Conservation (phyloP, 1,139 yeast genomes). For the Insectozyma bohioensis region DNA sequence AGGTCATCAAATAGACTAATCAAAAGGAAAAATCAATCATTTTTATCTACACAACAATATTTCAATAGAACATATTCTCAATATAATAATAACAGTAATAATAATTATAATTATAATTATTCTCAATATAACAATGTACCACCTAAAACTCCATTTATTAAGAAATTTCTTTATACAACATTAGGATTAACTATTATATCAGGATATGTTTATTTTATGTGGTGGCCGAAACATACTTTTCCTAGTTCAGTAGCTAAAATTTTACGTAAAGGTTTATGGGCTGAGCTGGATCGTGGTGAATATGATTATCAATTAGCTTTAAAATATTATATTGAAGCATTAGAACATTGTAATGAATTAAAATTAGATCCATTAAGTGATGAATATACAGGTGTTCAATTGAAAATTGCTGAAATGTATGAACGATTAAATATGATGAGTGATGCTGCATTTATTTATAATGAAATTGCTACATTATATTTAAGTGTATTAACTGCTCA, state of each 20-base stretch:
- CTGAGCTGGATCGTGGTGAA: slow-evolving; percentile 73
- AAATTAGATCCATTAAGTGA: slow-evolving; percentile 49
- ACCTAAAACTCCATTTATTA: slow-evolving; percentile 18
- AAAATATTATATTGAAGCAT: slow-evolving; percentile 61
- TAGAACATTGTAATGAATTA: slow-evolving; percentile 41
- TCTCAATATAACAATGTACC: slow-evolving; percentile 10
- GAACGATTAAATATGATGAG: slow-evolving; percentile 59
- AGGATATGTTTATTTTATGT: slow-evolving; percentile 47
- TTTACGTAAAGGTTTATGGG: slow-evolving; percentile 77
- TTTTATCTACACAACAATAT: too few species aligned
- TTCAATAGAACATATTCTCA: too few species aligned
- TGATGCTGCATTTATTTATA: slow-evolving; percentile 65
- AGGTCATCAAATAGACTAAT: too few species aligned
- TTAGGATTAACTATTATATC: slow-evolving; percentile 32
- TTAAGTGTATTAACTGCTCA: slow-evolving; percentile 52
- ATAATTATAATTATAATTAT: slow-evolving; percentile 10
- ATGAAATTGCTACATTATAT: slow-evolving; percentile 66
- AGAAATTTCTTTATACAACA: slow-evolving; percentile 21
- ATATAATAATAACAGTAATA: not conserved
- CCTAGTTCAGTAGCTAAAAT: slow-evolving; percentile 62
- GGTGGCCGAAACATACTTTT: slow-evolving; percentile 62
- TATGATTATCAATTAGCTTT: slow-evolving; percentile 66
- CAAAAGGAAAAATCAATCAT: too few species aligned
- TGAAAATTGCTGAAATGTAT: slow-evolving; percentile 85
- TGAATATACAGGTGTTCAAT: slow-evolving; percentile 72